Evolutionary conservation across 2,329 filamentous ascomycete genomes (phyloP).

Genomic region (Rhynchosporium secalis): DNA sequence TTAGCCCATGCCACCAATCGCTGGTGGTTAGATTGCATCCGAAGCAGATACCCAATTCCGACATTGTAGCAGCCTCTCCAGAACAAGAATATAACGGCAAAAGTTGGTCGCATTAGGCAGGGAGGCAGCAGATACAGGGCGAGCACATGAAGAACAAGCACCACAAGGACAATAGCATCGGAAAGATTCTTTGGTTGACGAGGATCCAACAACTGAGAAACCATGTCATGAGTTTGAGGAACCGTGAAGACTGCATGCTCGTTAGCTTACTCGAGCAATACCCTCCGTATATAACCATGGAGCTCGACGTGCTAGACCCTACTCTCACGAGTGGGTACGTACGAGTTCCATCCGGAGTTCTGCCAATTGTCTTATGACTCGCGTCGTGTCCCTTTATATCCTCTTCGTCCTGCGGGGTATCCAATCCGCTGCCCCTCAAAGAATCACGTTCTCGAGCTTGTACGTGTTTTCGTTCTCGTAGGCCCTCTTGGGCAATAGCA

Average conservation of each 20-base stretch:
- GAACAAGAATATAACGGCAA: slow-evolving; percentile 83
- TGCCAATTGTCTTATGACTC: slow-evolving; percentile 75
- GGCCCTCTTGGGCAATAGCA: slow-evolving; percentile 22
- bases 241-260: slow-evolving; percentile 79
- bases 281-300: background rate
- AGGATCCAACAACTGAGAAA: slow-evolving; percentile 92
- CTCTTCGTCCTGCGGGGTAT: slow-evolving; percentile 22
- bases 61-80: slow-evolving; percentile 93
- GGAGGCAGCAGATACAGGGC: slow-evolving; percentile 72
- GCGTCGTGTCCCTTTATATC: slow-evolving; percentile 51
- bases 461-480: slow-evolving; percentile 33
- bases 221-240: slow-evolving; percentile 97
- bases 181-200: slow-evolving; percentile 94
- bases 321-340: slow-evolving; percentile 42
- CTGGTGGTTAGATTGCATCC: slow-evolving; percentile 86
- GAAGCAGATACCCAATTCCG: slow-evolving; percentile 87
- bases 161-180: slow-evolving; percentile 75
- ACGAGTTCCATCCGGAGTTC: slow-evolving; percentile 90
- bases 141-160: slow-evolving; percentile 74
- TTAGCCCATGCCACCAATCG: slow-evolving; percentile 85
- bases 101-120: slow-evolving; percentile 69
- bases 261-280: slow-evolving; percentile 1
- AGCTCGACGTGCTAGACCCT: background rate
- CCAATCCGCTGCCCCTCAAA: slow-evolving; percentile 21
- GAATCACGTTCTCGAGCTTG: slow-evolving; percentile 18